Evolutionary conservation across 129 eudicot species (phyloP).

Genomic region (Heracleum sosnowskyi): DNA sequence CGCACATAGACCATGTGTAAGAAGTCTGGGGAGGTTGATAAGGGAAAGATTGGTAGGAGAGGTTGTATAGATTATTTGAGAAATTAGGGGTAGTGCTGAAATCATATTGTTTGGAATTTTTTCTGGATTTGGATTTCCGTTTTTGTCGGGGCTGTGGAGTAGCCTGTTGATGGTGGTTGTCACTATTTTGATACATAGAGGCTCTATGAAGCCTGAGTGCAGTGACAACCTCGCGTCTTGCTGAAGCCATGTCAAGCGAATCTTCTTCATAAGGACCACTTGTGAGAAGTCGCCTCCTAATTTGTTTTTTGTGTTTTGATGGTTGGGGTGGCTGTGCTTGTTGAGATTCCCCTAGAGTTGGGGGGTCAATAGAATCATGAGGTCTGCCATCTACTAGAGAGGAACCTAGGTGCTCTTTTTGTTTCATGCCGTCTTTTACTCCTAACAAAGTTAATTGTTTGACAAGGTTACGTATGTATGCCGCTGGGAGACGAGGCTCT

Average conservation of each 20-base stretch:
- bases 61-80: conserved; percentile 7
- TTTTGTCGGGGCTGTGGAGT: conserved; percentile 25
- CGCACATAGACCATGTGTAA: conserved; percentile 31
- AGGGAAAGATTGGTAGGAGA: conserved; percentile 19
- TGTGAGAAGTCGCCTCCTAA: conserved; percentile 70
- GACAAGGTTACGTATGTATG: conserved; percentile 74
- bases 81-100: conserved; percentile 17
- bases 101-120: conserved; percentile 39
- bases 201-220: conserved; percentile 94
- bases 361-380: conserved; percentile 7
- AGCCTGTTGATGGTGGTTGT: conserved; percentile 24
- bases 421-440: conserved; percentile 31
- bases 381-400: background rate
- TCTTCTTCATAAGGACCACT: conserved; percentile 69
- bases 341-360: conserved; percentile 11
- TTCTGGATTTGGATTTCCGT: conserved; percentile 29
- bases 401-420: conserved; percentile 1
- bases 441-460: conserved; percentile 58
- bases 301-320: conserved; percentile 50
- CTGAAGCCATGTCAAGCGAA: conserved; percentile 76
- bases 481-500: conserved; percentile 68
- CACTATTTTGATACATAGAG: conserved; percentile 52
- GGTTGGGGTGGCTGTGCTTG: conserved; percentile 28
- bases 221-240: conserved; percentile 74
- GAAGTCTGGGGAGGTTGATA: conserved; percentile 23